Base-by-base conservation (phyloP, 306 rosid genomes). In the Benincasa hispida region DNA sequence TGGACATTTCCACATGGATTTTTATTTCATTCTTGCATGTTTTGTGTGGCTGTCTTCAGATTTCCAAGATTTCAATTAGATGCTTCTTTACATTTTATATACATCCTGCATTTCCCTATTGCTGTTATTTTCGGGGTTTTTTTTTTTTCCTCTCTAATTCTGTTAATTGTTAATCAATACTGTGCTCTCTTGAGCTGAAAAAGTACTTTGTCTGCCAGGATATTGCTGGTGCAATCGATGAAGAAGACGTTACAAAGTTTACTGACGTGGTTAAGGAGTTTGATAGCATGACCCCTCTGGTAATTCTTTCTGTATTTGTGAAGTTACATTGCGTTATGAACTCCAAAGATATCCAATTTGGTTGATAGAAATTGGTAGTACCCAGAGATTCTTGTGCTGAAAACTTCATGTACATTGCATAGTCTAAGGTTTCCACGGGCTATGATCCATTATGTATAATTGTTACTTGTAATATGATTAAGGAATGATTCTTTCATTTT, bases 211-310 rank as follows among this genome's bases (percentile, higher is more conserved):
- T 72, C 27, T 72, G 35, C 27, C 88, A 92, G 99, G 98, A 92
- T 83, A 81, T 90, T 87, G 93, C 96, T 78, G 85, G 93, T 57
- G 65, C 96, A 30, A 22, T 90, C 67, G 99, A 94, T 72, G 98
- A 94, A 80, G 99, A 87, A 79, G 99, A 92, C 78, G 87, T 90
- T 77, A 84, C 77, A 5, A 90, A 86, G 85, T 94, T 92, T 74
- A 94, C 99, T 72, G 96, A 88, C 66, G 96, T 87, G 76, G 87
- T 94, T 74, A 90, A 92, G 89, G 99, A 92, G 79, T 94, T 90
- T 77, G 99, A 94, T 84, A 87, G 93, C 85, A 90, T 94, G 96
- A 90, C 98, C 63, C 88, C 99, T 34, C 86, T 94, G 98, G 99
- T 94, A 84, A 76, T 48, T 59, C 54, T 78, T 65, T 19, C 41